These are phyloP conservation scores for Oryza punctata DNA, from an alignment of 176 grass and related monocot genomes.

Conservation along the genomic window DNA sequence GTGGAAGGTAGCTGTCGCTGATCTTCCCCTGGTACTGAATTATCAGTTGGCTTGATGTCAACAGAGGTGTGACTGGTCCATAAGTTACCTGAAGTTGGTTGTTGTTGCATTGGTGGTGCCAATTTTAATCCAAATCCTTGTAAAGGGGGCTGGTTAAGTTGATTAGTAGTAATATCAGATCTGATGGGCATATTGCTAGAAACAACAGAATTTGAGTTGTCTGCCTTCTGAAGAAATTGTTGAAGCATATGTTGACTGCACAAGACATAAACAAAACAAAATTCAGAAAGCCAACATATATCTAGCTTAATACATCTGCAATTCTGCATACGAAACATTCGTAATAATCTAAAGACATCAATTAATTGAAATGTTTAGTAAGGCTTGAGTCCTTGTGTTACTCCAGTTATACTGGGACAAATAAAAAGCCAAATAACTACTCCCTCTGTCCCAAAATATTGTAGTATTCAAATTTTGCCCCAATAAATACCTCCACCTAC, in stretches of 20 bases:
- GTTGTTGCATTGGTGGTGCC: conserved; percentile 67
- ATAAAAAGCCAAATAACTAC: neutral
- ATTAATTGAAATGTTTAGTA: neutral
- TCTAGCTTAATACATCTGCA: neutral
- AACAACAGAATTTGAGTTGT: conserved; percentile 55
- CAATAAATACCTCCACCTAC: too few relatives aligned
- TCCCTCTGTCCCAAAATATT: neutral
- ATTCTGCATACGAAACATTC: neutral
- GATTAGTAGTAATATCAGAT: conserved; percentile 46
- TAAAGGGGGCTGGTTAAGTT: conserved; percentile 55
- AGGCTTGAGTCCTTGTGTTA: neutral
- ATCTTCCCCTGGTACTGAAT: conserved; percentile 44
- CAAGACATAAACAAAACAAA: neutral
- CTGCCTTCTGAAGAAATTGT: conserved; percentile 77
- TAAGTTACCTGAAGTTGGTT: conserved; percentile 48
- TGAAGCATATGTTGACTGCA: conserved; percentile 97
- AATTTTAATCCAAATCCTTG: conserved; percentile 76
- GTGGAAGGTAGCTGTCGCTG: conserved; percentile 45
- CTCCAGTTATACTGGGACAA: neutral
- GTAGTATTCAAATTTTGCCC: too few relatives aligned
- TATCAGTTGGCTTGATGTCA: conserved; percentile 57
- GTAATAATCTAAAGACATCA: neutral
- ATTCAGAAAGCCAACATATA: conserved; percentile 20
- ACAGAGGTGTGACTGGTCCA: conserved; percentile 49
- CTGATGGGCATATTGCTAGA: conserved; percentile 46